Base-by-base conservation (phyloP, 768 basidiomycete genomes). In the Zangia roseola region DNA sequence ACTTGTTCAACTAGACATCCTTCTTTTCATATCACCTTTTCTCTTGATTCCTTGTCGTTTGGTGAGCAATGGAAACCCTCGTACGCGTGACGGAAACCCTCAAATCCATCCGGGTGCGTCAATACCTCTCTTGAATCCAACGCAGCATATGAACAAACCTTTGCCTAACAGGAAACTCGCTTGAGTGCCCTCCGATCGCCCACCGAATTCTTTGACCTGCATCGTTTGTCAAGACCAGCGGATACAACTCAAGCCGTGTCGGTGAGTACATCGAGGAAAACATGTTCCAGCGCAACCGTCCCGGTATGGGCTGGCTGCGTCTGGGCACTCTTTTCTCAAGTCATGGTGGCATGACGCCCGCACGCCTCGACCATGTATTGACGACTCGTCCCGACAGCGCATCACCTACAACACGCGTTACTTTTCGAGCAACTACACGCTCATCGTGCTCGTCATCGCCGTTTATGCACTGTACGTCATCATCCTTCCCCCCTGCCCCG, bases 341-440 rank as follows among this genome's bases (percentile, higher is more conserved):
- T n/a, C n/a, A n/a, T n/a, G n/a, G n/a, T n/a, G n/a, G n/a, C n/a
- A n/a, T 23, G 20, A 17, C 20, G 13, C 19, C 14, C 5, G n/a
- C n/a, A n/a, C n/a, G n/a, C n/a, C n/a, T n/a, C n/a, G n/a, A n/a
- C n/a, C n/a, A n/a, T n/a, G n/a, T n/a, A n/a, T n/a, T n/a, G n/a
- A n/a, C n/a, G n/a, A n/a, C n/a, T n/a, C n/a, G n/a, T n/a, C n/a
- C n/a, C n/a, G n/a, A n/a, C n/a, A 44, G 91, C 83, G 92, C 50
- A 90, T 94, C 79, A 90, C 91, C 20, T 93, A 95, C 75, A 95
- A 95, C 73, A 93, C 92, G 34, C 84, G 88, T 41, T 91, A 90
- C 65, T 91, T 90, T 70, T 91, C 88, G 49, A 86, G 91, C 45
- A 98, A 98, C 71, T 98, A 98, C 71, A 78, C 85, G 39, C 68